Conservation (phyloP, 2,329 filamentous ascomycete species). For the Fusarium sp. region DNA sequence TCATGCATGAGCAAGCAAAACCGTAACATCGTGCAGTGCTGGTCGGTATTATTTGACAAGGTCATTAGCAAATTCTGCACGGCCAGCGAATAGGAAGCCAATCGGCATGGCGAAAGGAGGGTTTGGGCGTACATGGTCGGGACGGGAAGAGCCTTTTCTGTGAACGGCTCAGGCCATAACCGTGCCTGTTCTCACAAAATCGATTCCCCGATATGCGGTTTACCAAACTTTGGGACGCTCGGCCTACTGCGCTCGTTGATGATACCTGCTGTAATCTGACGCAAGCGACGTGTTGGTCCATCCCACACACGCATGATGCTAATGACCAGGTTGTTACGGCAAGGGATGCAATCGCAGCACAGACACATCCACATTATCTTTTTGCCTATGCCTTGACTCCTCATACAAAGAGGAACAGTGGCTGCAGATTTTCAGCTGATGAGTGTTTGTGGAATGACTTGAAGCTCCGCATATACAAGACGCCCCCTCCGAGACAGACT, state of each 20-base stretch:
- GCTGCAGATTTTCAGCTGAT: constrained; percentile 35
- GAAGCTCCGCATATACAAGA: constrained; percentile 28
- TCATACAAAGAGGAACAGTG: constrained; percentile 22
- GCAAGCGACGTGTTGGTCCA: constrained; percentile 11
- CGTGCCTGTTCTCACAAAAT: constrained; percentile 19
- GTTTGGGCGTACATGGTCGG: constrained; percentile 41
- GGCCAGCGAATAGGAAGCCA: constrained; percentile 16
- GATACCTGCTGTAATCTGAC: constrained; percentile 14
- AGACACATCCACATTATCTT: neutral
- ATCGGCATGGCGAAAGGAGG: constrained; percentile 17
- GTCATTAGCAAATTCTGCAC: constrained; percentile 11
- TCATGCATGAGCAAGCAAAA: constrained; percentile 30
- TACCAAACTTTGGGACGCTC: constrained; percentile 9
- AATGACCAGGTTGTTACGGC: neutral
- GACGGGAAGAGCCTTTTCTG: constrained; percentile 50
- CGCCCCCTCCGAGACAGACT: constrained; percentile 33
- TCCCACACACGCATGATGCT: constrained; percentile 7
- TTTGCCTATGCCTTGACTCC: constrained; percentile 5
- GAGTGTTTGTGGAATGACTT: constrained; percentile 23
- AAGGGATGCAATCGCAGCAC: neutral
- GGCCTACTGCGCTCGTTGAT: constrained; percentile 13
- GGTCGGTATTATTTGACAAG: constrained; percentile 23
- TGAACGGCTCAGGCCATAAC: constrained; percentile 39
- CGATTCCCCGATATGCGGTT: constrained; percentile 13
- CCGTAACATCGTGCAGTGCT: constrained; percentile 35